These are phyloP conservation scores for Lactarius psammicola DNA, from an alignment of 768 basidiomycete species.

Conservation along the genomic window DNA sequence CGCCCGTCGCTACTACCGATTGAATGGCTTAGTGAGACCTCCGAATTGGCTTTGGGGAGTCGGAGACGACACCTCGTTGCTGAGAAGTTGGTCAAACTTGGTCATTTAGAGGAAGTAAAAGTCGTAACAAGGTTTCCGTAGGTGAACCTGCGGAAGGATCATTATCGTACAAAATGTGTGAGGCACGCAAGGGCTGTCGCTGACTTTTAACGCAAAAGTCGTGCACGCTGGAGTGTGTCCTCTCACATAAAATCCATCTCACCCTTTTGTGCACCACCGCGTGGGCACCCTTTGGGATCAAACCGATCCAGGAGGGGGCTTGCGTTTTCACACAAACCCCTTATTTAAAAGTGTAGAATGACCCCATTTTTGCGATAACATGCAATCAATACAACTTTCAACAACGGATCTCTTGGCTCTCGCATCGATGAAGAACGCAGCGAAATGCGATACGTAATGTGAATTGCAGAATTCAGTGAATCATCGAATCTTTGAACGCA, in stretches of 20 bases:
- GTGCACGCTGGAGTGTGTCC: slow-evolving; percentile 33
- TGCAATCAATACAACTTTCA: slow-evolving; percentile 43
- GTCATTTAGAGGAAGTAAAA: slow-evolving; percentile 85
- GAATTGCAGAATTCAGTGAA: too few relatives aligned
- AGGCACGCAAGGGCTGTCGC: slow-evolving; percentile 29
- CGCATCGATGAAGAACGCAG: slow-evolving; percentile 1
- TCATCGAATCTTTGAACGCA: slow-evolving; percentile 82
- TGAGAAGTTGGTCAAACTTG: slow-evolving; percentile 47
- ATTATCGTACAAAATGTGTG: slow-evolving; percentile 46
- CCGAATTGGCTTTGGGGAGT: slow-evolving; percentile 68
- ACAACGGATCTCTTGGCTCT: slow-evolving; percentile 53
- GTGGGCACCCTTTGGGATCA: slow-evolving; percentile 1
- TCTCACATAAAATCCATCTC: slow-evolving; percentile 34
- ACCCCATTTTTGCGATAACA: slow-evolving; percentile 27
- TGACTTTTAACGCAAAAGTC: slow-evolving; percentile 23
- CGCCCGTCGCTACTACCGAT: slow-evolving; percentile 89
- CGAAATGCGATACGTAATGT: too few relatives aligned
- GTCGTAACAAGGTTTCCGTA: slow-evolving; percentile 80
- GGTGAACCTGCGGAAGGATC: slow-evolving; percentile 82
- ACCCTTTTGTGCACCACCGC: slow-evolving; percentile 49
- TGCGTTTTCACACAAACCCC: slow-evolving; percentile 25
- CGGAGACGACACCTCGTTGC: slow-evolving; percentile 49
- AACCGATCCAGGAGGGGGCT: not conserved
- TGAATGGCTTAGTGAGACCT: slow-evolving; percentile 89
- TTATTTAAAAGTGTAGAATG: slow-evolving; percentile 28